These are phyloP conservation scores for Aspergillus alliaceus DNA, from an alignment of 2,329 filamentous ascomycete genomes.

Conservation along the genomic window DNA sequence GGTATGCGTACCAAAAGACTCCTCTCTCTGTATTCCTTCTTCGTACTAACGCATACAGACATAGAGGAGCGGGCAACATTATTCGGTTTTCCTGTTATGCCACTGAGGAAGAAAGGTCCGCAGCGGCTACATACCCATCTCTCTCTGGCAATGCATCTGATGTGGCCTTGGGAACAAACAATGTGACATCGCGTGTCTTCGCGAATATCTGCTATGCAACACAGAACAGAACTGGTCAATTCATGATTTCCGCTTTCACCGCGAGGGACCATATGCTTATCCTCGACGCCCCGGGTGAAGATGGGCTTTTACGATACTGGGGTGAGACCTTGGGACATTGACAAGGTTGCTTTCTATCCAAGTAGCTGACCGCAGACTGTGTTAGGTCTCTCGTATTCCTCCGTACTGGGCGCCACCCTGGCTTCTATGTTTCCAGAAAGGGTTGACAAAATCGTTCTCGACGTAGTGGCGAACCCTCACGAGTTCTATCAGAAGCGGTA, in stretches of 20 bases:
- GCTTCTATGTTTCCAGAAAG: slow-evolving; percentile 16
- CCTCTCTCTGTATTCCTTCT: not conserved
- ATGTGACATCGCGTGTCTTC: not conserved
- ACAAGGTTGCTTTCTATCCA: not conserved
- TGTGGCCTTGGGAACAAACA: not conserved
- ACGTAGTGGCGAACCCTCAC: slow-evolving; percentile 15
- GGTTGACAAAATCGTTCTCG: slow-evolving; percentile 12
- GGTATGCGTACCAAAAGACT: not conserved
- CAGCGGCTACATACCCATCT: not conserved
- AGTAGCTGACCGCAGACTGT: not conserved
- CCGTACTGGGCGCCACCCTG: slow-evolving; percentile 13
- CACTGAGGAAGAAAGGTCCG: not conserved
- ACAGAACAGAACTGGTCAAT: not conserved
- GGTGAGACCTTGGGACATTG: slow-evolving; percentile 18
- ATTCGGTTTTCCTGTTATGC: slow-evolving; percentile 2
- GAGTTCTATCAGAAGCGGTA: slow-evolving; percentile 10
- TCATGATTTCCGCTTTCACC: slow-evolving; percentile 44
- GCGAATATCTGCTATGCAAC: not conserved
- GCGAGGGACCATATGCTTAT: slow-evolving; percentile 47
- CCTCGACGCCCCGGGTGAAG: slow-evolving; percentile 43
- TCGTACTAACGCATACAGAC: not conserved
- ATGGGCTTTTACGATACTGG: slow-evolving; percentile 42
- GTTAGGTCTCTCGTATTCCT: slow-evolving; percentile 13
- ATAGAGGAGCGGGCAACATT: slow-evolving; percentile 1
- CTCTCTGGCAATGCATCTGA: not conserved